Evolutionary conservation across 441 rosid genomes (phyloP).

Genomic region (Pelargonium australe): DNA sequence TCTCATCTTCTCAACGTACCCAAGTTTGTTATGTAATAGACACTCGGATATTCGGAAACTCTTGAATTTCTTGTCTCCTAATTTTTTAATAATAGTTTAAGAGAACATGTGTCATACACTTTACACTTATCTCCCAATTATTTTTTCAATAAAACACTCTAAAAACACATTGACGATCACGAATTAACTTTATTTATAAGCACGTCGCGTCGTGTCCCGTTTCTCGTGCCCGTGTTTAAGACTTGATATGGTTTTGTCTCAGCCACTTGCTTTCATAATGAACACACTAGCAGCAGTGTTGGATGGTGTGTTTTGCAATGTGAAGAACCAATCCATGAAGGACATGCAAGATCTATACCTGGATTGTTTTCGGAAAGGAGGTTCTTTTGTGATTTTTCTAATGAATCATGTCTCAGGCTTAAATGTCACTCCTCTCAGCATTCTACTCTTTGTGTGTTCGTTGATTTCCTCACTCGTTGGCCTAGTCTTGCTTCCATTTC

Average conservation of each 20-base stretch:
- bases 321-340: conserved; percentile 9
- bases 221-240: background rate
- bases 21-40: too few species aligned
- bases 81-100: too few species aligned
- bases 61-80: too few species aligned
- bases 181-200: too few species aligned
- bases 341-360: conserved; percentile 21
- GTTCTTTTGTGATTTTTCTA: conserved; percentile 12
- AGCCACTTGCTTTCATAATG: conserved; percentile 24
- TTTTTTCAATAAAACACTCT: too few species aligned
- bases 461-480: conserved; percentile 16
- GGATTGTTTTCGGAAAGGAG: conserved; percentile 21
- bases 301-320: conserved; percentile 17
- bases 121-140: too few species aligned
- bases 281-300: conserved; percentile 20
- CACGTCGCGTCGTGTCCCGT: background rate
- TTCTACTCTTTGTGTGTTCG: conserved; percentile 16
- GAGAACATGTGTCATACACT: too few species aligned
- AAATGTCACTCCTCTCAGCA: conserved; percentile 15
- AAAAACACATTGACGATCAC: too few species aligned
- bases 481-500: conserved; percentile 20
- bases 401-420: conserved; percentile 23
- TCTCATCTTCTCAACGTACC: too few species aligned
- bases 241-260: background rate
- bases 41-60: too few species aligned